Evolutionary conservation across 2,329 filamentous ascomycete species (phyloP), one percentile per base, ranked within the genome.

Genomic region (Aspergillus sp.): DNA sequence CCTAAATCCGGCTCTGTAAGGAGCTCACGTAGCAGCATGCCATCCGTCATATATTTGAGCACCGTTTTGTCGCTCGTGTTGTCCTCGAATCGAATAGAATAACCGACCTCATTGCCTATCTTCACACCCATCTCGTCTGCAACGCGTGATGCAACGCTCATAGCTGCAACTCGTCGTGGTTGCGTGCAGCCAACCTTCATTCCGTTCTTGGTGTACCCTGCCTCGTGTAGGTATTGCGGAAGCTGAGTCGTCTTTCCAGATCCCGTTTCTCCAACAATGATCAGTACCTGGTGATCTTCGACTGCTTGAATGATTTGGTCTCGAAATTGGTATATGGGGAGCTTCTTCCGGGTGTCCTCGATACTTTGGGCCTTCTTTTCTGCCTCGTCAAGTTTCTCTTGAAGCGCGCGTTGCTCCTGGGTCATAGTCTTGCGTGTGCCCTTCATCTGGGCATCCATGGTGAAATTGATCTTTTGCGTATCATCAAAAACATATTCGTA

Each of bases 21-120:
- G 63, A 97, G 90, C 71, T 96, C 91, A 70, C 92, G 84, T 31
- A 98, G 80, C 40, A 98, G 79, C 89, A 98, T 96, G 71, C 95
- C 95, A 69, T 99, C 95, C 0, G 95, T 99, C 90, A 96, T 93
- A 75, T 96, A 98, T 74, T 96, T 96, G 55, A 99, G 77, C 7
- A 93, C 81, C 0, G 95, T 98, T 77, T 96, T 96, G 68, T 96
- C 91, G 70, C 86, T 91, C 0, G 92, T 96, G 62, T 88, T 87
- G 74, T 97, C 91, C 71, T 99, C 95, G 67, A 98, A 99, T 60
- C 95, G 90, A 66, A 99, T 96, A 0, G 89, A 88, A 72, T 97
- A 99, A 15, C 95, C 95, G 24, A 98, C 93, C 70, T 97, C 91
- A 61, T 91, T 90, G 1, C 95, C 95, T 11, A 98, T 79, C 72